Evolutionary conservation across 345 rosid species (phyloP).

Genomic region (Bruguiera gymnorhiza): DNA sequence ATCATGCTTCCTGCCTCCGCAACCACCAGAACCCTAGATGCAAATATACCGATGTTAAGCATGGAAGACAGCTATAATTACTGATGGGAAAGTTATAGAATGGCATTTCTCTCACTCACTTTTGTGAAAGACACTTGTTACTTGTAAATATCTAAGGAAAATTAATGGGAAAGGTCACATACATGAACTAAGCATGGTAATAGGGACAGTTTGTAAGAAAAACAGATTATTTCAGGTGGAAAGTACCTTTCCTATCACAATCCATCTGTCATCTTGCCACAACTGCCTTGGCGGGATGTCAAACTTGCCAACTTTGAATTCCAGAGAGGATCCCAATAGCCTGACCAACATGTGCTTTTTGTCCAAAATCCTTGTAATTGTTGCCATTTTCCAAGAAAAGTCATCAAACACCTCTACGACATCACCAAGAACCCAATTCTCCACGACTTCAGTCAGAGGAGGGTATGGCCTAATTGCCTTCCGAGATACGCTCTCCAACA

Average conservation of each 20-base stretch:
- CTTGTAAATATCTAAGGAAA: neutral
- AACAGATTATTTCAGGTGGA: neutral
- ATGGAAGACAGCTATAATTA: neutral
- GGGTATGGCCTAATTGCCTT: conserved; percentile 66
- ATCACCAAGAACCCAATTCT: conserved; percentile 62
- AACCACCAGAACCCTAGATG: conserved; percentile 33
- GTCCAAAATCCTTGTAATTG: conserved; percentile 45
- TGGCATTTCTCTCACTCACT: neutral
- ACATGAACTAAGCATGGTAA: neutral
- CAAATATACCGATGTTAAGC: conserved; percentile 8
- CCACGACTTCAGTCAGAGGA: conserved; percentile 30
- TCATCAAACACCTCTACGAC: conserved; percentile 60
- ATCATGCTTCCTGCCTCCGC: conserved; percentile 24
- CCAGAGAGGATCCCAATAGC: conserved; percentile 57
- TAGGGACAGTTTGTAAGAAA: neutral
- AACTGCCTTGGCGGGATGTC: conserved; percentile 59
- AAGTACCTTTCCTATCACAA: conserved; percentile 42
- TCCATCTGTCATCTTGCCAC: conserved; percentile 66
- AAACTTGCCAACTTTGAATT: conserved; percentile 44
- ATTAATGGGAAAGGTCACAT: neutral
- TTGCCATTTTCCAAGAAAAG: conserved; percentile 79
- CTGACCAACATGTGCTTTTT: conserved; percentile 47
- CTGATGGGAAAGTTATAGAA: neutral
- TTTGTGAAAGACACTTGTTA: too few relatives aligned
- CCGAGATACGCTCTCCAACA: conserved; percentile 45